phyloP scores from a whole-genome alignment of 2,329 filamentous ascomycete genomes.

The Tolypocladium endophyticum region DNA sequence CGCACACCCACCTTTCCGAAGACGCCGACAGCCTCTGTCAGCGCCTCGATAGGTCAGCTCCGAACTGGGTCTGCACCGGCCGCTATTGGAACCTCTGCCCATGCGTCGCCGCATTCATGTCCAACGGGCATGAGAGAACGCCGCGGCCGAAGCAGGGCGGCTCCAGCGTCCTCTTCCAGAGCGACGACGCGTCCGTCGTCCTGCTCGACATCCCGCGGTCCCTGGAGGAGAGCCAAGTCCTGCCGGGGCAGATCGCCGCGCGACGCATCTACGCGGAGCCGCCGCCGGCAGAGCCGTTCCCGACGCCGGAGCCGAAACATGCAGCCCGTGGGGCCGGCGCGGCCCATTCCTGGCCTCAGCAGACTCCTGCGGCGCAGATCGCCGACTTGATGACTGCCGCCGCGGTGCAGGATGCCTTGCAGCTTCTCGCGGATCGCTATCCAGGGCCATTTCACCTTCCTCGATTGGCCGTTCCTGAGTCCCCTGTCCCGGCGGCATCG shows the following conservation, averaged over 20 bases:
- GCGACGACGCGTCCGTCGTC: conserved; percentile 31
- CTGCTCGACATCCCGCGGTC: conserved; percentile 62
- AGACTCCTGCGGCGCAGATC: conserved; percentile 35
- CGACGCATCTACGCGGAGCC: conserved; percentile 35
- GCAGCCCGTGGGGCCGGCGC: background rate
- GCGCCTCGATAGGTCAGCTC: background rate
- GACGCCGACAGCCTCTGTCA: background rate
- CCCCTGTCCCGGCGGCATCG: background rate
- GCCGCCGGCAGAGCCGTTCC: conserved; percentile 33
- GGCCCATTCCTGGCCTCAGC: conserved; percentile 18
- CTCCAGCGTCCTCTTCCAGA: conserved; percentile 22
- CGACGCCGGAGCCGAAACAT: conserved; percentile 35
- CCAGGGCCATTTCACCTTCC: conserved; percentile 36
- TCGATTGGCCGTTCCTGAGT: conserved; percentile 16
- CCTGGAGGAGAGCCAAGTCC: conserved; percentile 54
- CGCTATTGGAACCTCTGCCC: background rate
- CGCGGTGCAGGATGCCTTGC: conserved; percentile 32
- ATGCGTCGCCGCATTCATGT: background rate
- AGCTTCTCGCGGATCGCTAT: conserved; percentile 21
- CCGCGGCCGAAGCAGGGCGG: background rate
- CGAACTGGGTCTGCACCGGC: no score
- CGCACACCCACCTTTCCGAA: background rate
- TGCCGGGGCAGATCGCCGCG: conserved; percentile 21
- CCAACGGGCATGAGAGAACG: background rate
- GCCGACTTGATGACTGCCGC: conserved; percentile 43